Conservation (phyloP, 345 rosid genomes). For the Noccaea bulbosa region DNA sequence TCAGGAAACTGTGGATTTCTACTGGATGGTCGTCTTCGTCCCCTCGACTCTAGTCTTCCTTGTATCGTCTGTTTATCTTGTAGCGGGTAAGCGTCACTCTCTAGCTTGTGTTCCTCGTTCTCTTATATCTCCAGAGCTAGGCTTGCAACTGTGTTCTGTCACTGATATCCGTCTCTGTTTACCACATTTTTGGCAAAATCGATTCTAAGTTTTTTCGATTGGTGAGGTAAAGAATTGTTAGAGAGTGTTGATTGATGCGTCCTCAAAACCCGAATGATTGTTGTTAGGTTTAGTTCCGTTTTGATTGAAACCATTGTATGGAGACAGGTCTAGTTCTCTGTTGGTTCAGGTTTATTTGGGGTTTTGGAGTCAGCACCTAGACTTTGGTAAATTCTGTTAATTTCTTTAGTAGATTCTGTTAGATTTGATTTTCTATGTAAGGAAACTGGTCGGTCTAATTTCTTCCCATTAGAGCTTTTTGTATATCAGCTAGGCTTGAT, state of each 20-base stretch:
- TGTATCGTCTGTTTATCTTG: slow-evolving; percentile 67
- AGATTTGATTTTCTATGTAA: neutral
- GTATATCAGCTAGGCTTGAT: neutral
- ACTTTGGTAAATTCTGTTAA: neutral
- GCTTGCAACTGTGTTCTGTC: slow-evolving; percentile 8
- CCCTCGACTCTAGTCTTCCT: slow-evolving; percentile 70
- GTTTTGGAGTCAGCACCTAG: slow-evolving; percentile 11
- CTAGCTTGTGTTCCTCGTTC: neutral
- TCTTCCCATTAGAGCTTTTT: slow-evolving; percentile 3
- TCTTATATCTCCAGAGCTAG: neutral
- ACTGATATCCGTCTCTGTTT: neutral
- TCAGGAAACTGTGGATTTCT: slow-evolving; percentile 86
- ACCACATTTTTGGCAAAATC: neutral
- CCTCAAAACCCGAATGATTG: neutral
- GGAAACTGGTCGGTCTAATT: neutral
- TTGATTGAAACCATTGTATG: neutral
- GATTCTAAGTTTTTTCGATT: neutral
- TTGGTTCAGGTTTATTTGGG: slow-evolving; percentile 1
- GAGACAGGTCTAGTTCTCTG: slow-evolving; percentile 6
- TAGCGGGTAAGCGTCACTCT: slow-evolving; percentile 58
- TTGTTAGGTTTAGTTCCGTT: slow-evolving; percentile 12
- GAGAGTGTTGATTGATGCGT: slow-evolving; percentile 2
- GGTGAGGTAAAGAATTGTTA: neutral
- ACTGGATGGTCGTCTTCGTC: slow-evolving; percentile 83
- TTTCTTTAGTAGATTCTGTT: slow-evolving; percentile 11